Percentiles rank a stretch among this genome's conserved stretches.
Evolutionary conservation across 2,329 filamentous ascomycete genomes (phyloP).

Genomic region (Diplodia mutila): DNA sequence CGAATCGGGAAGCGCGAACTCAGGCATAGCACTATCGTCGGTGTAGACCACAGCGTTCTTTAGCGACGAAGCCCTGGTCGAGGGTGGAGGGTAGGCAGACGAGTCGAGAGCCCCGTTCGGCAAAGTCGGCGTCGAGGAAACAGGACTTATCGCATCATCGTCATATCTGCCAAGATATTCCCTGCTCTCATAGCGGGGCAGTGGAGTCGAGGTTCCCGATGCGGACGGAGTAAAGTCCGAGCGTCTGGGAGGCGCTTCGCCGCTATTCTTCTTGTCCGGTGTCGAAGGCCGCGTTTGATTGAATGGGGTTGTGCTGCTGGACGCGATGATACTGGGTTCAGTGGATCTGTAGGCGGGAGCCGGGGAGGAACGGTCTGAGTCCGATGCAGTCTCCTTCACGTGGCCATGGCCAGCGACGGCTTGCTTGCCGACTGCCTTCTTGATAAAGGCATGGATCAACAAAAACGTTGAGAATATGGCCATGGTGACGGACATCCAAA

Average conservation of each 20-base stretch:
- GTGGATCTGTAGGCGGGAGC: slow-evolving; percentile 17
- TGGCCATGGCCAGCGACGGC: slow-evolving; percentile 25
- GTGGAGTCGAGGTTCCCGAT: slow-evolving; percentile 25
- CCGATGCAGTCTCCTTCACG: not conserved
- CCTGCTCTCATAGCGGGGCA: slow-evolving; percentile 23
- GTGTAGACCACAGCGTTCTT: slow-evolving; percentile 24
- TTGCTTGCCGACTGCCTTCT: slow-evolving; percentile 32
- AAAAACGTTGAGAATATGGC: slow-evolving; percentile 37
- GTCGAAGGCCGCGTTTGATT: slow-evolving; percentile 19
- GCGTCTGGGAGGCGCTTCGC: slow-evolving; percentile 19
- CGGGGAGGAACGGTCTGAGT: slow-evolving; percentile 13
- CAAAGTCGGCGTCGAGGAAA: slow-evolving; percentile 21
- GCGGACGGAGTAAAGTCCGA: slow-evolving; percentile 19
- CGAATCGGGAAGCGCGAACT: slow-evolving; percentile 12
- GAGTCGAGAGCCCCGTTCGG: slow-evolving; percentile 3
- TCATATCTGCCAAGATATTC: slow-evolving; percentile 21
- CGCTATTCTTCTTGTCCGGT: slow-evolving; percentile 18
- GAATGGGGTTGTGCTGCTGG: slow-evolving; percentile 17
- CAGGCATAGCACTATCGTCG: slow-evolving; percentile 1
- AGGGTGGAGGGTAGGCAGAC: not conserved
- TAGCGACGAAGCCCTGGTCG: slow-evolving; percentile 17
- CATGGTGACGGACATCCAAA: slow-evolving; percentile 40
- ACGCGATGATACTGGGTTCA: slow-evolving; percentile 16
- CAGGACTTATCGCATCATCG: slow-evolving; percentile 22
- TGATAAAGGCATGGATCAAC: slow-evolving; percentile 38